A percentile compares a stretch with the other conserved stretches of the same genome.
These are phyloP conservation scores for Camillea tinctor DNA, from an alignment of 2,329 filamentous ascomycete species.

Conservation along the genomic window DNA sequence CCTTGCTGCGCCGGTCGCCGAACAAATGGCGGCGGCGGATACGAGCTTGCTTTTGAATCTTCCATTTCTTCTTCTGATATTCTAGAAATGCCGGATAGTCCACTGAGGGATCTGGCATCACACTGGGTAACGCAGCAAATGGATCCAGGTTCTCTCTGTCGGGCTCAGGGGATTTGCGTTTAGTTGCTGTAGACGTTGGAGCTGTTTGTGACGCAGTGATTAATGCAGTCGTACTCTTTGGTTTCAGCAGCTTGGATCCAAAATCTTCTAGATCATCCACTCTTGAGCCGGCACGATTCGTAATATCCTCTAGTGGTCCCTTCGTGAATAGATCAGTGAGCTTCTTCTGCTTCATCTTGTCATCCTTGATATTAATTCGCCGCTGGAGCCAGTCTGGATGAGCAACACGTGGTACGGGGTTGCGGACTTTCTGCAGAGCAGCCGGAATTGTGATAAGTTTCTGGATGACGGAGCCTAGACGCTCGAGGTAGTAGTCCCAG, in stretches of 20 bases:
- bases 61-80: conserved; percentile 99
- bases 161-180: conserved; percentile 72
- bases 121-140: conserved; percentile 75
- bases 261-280: conserved; percentile 79
- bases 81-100: conserved; percentile 86
- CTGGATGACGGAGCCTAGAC: conserved; percentile 94
- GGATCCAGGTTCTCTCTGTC: conserved; percentile 67
- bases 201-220: conserved; percentile 57
- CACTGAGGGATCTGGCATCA: conserved; percentile 80
- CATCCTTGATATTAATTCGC: conserved; percentile 91
- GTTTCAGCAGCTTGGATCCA: conserved; percentile 65
- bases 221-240: conserved; percentile 55
- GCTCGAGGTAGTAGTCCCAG: conserved; percentile 96
- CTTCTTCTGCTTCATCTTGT: conserved; percentile 98
- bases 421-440: conserved; percentile 89
- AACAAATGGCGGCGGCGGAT: conserved; percentile 86
- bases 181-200: conserved; percentile 50
- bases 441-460: conserved; percentile 99
- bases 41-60: conserved; percentile 89
- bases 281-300: conserved; percentile 57
- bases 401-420: conserved; percentile 87
- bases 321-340: conserved; percentile 88
- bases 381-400: conserved; percentile 97
- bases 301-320: conserved; percentile 71
- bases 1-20: conserved; percentile 73